Percentiles rank a stretch among this genome's conserved stretches.
Evolutionary conservation across 345 rosid species (phyloP).

Genomic region (Boechera retrofracta): DNA sequence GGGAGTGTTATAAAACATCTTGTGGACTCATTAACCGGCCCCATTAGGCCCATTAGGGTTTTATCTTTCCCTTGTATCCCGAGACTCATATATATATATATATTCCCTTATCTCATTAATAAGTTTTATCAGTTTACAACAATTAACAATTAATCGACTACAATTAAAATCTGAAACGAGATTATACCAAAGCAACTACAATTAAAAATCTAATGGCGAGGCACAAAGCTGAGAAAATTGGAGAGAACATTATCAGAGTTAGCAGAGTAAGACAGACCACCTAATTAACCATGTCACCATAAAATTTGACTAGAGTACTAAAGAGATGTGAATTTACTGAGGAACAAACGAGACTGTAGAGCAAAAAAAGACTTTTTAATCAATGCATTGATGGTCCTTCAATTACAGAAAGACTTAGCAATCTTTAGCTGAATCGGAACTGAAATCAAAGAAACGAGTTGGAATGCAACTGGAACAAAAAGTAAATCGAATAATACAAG

Average conservation of each 20-base stretch:
- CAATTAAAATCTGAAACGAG: background rate
- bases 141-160: background rate
- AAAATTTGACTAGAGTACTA: background rate
- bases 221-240: background rate
- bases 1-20: too few relatives aligned
- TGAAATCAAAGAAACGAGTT: too few relatives aligned
- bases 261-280: background rate
- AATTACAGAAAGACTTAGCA: background rate
- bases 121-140: too few relatives aligned
- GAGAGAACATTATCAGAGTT: background rate
- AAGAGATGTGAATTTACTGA: background rate
- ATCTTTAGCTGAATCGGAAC: background rate
- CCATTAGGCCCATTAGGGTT: too few relatives aligned
- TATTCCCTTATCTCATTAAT: too few relatives aligned
- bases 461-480: too few relatives aligned
- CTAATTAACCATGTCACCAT: background rate
- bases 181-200: slow-evolving; percentile 6
- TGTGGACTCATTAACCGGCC: too few relatives aligned
- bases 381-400: background rate
- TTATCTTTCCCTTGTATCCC: too few relatives aligned
- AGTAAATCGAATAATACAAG: too few relatives aligned
- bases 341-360: background rate
- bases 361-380: too few relatives aligned
- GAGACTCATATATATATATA: too few relatives aligned
- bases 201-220: background rate